Base-by-base conservation (phyloP, 768 basidiomycete species). In the Grammothele lineata region DNA sequence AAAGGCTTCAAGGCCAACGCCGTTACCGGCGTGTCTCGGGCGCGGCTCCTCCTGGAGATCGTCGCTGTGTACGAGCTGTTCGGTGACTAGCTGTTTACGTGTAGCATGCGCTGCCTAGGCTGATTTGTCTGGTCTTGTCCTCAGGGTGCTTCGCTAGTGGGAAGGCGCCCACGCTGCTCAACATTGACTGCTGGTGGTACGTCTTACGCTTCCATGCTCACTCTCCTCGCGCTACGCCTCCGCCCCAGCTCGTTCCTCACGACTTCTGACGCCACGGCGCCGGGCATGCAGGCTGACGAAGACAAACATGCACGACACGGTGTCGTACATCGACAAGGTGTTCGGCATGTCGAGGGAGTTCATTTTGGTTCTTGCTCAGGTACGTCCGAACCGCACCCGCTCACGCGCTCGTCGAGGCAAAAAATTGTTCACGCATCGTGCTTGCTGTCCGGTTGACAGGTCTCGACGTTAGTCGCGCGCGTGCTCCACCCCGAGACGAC, bases 291-390 rank as follows among this genome's bases (percentile, higher is more conserved):
- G 63, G 57, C 51, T 62, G 55, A 56, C 64, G 59, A 43, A 65
- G 49, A 45, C 67, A 54, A 57, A 68, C 65, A 51, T 62, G 54
- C 55, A 55, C 5, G 55, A 57, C 30, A 45, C 38, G 36, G 46
- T 52, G 45, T 70, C 70, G 47, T 69, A 67, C 36, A 66, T 73
- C 36, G 75, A 78, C 57, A 71, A 64, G 52, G 68, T 69, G 45
- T 71, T 74, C 58, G 75, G 74, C 36, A 67, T 66, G 45, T 66
- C 62, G 32, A 65, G 65, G 42, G 45, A 45, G 26, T 55, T 62
- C 39, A 47, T 66, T 14, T 57, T 60, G 15, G 37, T 61, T 32
- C 57, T 66, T 27, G 62, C 65, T 37, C 53, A 60, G 51, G 62
- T 67, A 47, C 43, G 61, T 52, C 18, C 19, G 21, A 26, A 14